These are phyloP conservation scores for Aspergillus sp. DNA, from an alignment of 2,329 filamentous ascomycete genomes.

Conservation along the genomic window DNA sequence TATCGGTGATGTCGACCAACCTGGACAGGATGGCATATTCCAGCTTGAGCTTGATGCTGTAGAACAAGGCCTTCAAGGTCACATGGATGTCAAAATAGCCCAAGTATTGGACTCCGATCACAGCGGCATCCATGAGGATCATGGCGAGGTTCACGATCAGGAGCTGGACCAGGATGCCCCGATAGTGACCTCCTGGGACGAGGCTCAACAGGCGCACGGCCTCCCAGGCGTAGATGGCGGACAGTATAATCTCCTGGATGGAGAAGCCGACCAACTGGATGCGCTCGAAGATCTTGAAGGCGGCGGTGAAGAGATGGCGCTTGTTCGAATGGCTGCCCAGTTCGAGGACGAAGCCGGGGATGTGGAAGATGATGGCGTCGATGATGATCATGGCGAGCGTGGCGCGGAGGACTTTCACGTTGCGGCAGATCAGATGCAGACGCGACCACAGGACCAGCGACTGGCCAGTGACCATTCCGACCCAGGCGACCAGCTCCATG, in stretches of 20 bases:
- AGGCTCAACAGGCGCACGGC: conserved; percentile 41
- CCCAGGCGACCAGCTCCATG: conserved; percentile 29
- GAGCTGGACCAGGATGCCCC: conserved; percentile 34
- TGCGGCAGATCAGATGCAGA: conserved; percentile 36
- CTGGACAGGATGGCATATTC: conserved; percentile 39
- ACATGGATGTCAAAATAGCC: conserved; percentile 36
- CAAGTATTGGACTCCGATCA: conserved; percentile 34
- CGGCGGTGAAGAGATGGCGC: conserved; percentile 28
- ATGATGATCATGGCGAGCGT: conserved; percentile 38
- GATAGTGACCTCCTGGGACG: conserved; percentile 30
- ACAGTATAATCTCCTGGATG: conserved; percentile 45
- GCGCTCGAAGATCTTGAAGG: conserved; percentile 37
- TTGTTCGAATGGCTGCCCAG: too few species aligned
- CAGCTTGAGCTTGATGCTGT: conserved; percentile 41
- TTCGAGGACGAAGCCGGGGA: conserved; percentile 33
- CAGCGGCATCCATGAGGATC: conserved; percentile 35
- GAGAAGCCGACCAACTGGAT: conserved; percentile 48
- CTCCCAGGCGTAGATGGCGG: conserved; percentile 43
- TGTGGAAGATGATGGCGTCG: conserved; percentile 33
- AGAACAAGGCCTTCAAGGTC: conserved; percentile 35
- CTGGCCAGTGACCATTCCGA: conserved; percentile 40
- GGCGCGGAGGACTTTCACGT: conserved; percentile 22
- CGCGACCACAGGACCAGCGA: conserved; percentile 42
- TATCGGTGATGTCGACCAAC: too few species aligned
- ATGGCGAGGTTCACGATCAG: conserved; percentile 39